phyloP scores from a whole-genome alignment of 2,329 filamentous ascomycete species.

The Fusarium phyllophilum region DNA sequence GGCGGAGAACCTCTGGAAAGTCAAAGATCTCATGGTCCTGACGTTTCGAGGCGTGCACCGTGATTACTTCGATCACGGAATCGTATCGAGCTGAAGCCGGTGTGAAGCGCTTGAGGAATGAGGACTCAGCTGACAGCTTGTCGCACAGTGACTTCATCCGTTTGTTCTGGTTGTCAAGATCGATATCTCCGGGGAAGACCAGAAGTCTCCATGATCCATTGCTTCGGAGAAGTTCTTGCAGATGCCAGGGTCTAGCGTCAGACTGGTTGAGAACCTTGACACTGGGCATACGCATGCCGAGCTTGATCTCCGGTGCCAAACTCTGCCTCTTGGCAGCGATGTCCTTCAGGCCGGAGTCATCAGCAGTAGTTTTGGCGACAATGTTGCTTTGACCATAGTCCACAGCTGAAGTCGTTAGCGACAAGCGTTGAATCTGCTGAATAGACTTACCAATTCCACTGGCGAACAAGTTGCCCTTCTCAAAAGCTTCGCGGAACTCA shows the following conservation, averaged over 20 bases:
- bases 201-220: conserved; percentile 67
- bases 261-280: conserved; percentile 69
- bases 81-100: conserved; percentile 23
- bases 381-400: conserved; percentile 33
- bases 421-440: rapidly evolving
- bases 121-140: conserved; percentile 32
- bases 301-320: conserved; percentile 53
- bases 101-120: not conserved
- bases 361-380: conserved; percentile 7
- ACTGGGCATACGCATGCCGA: conserved; percentile 68
- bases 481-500: conserved; percentile 69
- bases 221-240: conserved; percentile 57
- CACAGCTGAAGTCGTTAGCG: not conserved
- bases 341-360: not conserved
- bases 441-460: not conserved
- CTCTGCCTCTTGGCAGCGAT: conserved; percentile 20
- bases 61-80: conserved; percentile 66
- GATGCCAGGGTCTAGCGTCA: conserved; percentile 65
- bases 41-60: conserved; percentile 66
- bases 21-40: conserved; percentile 55
- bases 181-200: conserved; percentile 46
- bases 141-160: conserved; percentile 48
- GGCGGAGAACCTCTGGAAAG: conserved; percentile 57
- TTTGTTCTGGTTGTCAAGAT: not conserved
- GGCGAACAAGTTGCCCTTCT: conserved; percentile 62